Conservation (phyloP, 352 stramenopile genomes). For the Thraustochytrium sp. region DNA sequence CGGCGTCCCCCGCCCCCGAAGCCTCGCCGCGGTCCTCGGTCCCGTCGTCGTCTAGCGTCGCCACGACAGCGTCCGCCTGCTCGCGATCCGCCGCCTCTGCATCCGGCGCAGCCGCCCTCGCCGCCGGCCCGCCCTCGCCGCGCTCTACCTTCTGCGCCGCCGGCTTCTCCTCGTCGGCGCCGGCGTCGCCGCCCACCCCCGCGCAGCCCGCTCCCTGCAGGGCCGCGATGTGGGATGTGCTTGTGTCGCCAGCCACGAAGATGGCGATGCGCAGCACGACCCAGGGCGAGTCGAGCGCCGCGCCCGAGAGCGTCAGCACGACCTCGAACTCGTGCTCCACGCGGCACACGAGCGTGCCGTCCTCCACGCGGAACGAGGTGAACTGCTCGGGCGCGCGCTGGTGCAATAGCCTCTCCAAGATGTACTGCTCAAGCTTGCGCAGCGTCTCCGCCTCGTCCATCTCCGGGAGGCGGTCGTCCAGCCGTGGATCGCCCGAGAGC, state of each 20-base stretch:
- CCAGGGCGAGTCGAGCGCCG: conserved; percentile 29
- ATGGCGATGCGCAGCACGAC: not conserved
- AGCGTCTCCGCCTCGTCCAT: conserved; percentile 30
- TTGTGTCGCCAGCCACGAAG: conserved; percentile 14
- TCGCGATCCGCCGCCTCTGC: not conserved
- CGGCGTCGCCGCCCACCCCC: too few species aligned
- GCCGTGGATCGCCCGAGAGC: not conserved
- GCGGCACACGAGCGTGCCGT: conserved; percentile 14
- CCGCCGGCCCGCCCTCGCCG: not conserved
- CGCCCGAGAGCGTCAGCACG: not conserved
- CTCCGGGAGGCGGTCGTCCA: conserved; percentile 32
- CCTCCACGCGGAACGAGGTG: not conserved
- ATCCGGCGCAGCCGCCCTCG: not conserved
- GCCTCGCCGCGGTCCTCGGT: not conserved
- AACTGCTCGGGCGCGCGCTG: not conserved
- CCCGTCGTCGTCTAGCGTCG: not conserved
- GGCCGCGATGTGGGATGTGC: not conserved
- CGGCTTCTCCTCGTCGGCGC: too few species aligned
- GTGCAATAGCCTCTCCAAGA: conserved; percentile 25
- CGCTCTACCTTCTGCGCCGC: not conserved
- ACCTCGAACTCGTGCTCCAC: conserved; percentile 40
- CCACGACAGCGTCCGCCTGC: not conserved
- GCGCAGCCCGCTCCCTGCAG: not conserved
- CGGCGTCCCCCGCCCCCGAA: not conserved
- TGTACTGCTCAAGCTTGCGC: conserved; percentile 41